Conservation (phyloP, 139 green algal species). For the Chlorella sp. region DNA sequence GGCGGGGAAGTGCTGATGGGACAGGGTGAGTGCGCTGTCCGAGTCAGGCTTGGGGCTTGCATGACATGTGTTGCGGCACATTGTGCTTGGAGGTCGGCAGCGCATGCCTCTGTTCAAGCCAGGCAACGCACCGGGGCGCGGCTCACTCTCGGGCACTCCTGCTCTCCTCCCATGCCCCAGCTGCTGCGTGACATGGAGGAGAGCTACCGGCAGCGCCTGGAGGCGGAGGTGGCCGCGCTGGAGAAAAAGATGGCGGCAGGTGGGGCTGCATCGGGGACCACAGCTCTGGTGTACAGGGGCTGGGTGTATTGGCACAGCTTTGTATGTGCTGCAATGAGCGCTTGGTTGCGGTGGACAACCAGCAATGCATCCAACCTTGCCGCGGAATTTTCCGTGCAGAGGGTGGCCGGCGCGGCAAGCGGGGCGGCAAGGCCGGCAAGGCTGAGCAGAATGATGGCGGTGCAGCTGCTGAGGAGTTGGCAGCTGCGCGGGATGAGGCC, state of each 20-base stretch:
- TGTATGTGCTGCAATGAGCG: too few species aligned
- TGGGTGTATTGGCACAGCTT: too few species aligned
- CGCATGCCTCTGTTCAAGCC: not conserved
- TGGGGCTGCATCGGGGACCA: not conserved
- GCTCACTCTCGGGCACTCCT: too few species aligned
- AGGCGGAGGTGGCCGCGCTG: slow-evolving; percentile 31
- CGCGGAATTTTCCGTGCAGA: not conserved
- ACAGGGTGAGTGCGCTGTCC: not conserved
- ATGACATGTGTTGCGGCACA: not conserved
- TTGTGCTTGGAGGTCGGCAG: not conserved
- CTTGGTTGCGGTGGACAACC: too few species aligned
- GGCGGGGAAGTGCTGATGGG: not conserved
- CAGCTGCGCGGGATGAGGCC: not conserved
- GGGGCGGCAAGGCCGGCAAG: not conserved
- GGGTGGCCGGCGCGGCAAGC: not conserved
- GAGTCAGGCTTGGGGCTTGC: not conserved
- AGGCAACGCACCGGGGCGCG: too few species aligned
- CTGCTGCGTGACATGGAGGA: slow-evolving; percentile 70
- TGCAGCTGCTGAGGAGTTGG: not conserved
- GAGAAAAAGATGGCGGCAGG: not conserved
- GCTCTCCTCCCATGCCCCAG: too few species aligned
- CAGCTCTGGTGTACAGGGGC: too few species aligned
- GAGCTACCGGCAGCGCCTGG: slow-evolving; percentile 54
- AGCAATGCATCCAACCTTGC: not conserved
- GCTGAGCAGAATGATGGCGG: not conserved